Evolutionary conservation across 495 filamentous ascomycete species (phyloP).

Genomic region (Penicillium robsamsonii): DNA sequence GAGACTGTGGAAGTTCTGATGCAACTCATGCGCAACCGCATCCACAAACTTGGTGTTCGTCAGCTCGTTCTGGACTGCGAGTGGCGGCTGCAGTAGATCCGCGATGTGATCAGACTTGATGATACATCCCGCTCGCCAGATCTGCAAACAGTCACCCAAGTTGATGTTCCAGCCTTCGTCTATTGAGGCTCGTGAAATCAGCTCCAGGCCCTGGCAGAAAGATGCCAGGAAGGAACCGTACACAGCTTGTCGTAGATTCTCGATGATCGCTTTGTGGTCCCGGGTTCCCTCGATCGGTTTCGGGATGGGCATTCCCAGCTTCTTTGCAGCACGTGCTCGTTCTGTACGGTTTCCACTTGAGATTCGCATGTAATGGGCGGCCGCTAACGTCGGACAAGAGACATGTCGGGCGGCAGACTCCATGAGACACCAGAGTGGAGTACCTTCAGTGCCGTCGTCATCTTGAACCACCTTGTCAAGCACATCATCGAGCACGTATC

Average conservation of each 20-base stretch:
- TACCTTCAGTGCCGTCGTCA: constrained; percentile 65
- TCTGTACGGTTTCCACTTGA: constrained; percentile 61
- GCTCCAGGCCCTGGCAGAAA: constrained; percentile 65
- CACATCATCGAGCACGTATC: constrained; percentile 60
- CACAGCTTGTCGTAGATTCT: constrained; percentile 58
- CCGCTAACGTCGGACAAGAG: constrained; percentile 61
- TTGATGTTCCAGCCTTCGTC: constrained; percentile 64
- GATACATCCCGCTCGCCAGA: constrained; percentile 75
- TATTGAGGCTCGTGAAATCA: constrained; percentile 60
- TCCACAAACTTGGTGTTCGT: constrained; percentile 49
- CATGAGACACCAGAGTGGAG: constrained; percentile 61
- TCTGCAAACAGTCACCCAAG: constrained; percentile 57
- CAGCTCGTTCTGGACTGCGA: constrained; percentile 30
- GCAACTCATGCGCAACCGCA: constrained; percentile 54
- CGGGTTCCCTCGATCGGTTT: constrained; percentile 39
- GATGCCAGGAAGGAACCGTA: constrained; percentile 62
- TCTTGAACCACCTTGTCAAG: constrained; percentile 79
- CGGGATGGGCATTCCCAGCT: constrained; percentile 41
- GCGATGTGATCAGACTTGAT: constrained; percentile 68
- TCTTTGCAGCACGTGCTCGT: constrained; percentile 46
- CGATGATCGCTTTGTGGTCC: constrained; percentile 52
- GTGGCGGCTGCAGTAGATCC: constrained; percentile 51
- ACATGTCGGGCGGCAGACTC: constrained; percentile 63
- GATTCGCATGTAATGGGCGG: constrained; percentile 64
- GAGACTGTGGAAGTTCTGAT: constrained; percentile 47